A percentile compares a stretch with the other conserved stretches of the same genome.
phyloP scores from a whole-genome alignment of 441 rosid genomes.

The Dalechampia spathulata region DNA sequence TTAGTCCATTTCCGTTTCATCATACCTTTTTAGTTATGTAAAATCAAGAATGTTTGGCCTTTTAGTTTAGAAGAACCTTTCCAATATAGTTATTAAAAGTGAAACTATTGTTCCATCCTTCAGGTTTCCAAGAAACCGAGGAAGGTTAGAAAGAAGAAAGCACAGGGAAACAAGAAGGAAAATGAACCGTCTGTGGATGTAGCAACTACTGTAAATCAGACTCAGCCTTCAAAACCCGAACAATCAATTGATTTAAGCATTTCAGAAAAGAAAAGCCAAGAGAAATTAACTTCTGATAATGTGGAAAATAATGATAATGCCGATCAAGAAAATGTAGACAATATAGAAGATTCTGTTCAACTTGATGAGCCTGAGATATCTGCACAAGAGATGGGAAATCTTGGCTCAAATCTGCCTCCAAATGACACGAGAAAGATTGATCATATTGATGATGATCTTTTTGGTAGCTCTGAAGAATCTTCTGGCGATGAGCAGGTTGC shows the following conservation, averaged over 20 bases:
- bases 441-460: slow-evolving; percentile 34
- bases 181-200: slow-evolving; percentile 33
- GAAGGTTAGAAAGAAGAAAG: slow-evolving; percentile 55
- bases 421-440: slow-evolving; percentile 25
- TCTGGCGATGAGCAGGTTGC: slow-evolving; percentile 60
- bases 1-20: background rate
- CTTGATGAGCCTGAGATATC: slow-evolving; percentile 34
- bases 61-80: background rate
- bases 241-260: slow-evolving; percentile 19
- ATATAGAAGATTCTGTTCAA: slow-evolving; percentile 10
- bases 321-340: slow-evolving; percentile 28
- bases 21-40: background rate
- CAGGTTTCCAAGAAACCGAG: slow-evolving; percentile 91
- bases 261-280: slow-evolving; percentile 22
- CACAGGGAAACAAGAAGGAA: slow-evolving; percentile 27
- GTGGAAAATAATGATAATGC: background rate
- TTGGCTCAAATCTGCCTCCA: slow-evolving; percentile 25
- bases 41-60: background rate
- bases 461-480: slow-evolving; percentile 50
- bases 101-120: slow-evolving; percentile 22
- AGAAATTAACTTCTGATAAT: slow-evolving; percentile 4
- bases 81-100: slow-evolving; percentile 5
- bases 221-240: slow-evolving; percentile 27
- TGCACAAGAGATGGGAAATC: slow-evolving; percentile 27
- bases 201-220: slow-evolving; percentile 30